Evolutionary conservation across 768 basidiomycete genomes (phyloP), one percentile per base, ranked within the genome.

Genomic region (Nevesoporus exiguus): DNA sequence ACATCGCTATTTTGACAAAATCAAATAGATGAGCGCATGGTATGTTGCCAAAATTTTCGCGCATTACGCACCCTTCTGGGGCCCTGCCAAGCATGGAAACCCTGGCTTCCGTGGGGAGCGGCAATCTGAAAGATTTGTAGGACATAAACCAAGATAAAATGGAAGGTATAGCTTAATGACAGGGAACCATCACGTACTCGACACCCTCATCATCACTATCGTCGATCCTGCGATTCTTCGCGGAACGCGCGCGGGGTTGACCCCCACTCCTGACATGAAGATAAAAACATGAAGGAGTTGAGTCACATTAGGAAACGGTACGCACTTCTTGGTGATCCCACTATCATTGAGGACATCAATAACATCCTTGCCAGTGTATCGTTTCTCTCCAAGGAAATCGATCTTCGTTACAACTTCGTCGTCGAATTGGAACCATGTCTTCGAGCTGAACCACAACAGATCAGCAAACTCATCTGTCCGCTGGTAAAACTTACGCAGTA

Each of bases 391-490:
- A 4, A 85, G 73, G 25, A 76, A 71, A 46, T 80, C 74, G 51
- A 86, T 82, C 61, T 77, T 80, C 0, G 84, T 84, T 5, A 96
- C 91, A 5, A 72, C 71, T 66, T 98, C 96, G 65, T 98, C 96
- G 61, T 96, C 94, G 71, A 93, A 98, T 56, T 88, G 84, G 66
- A 85, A 95, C 95, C 96, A 98, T 17, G 85, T 77, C 37, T 78
- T 69, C 45, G 77, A 77, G 47, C 89, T 92, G 54, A 33, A 29
- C 42, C 45, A 33, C 34, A 51, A 19, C n/a, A 25, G 17, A 46
- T 60, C 22, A 61, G 51, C 17, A 27, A 42, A 45, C 45, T 37
- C 41, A 22, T 27, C 24, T 33, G 27, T 41, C 9, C 19, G 17
- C 37, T 15, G 21, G 29, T 14, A 19, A 25, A 43, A 73, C 83